Evolutionary conservation across 805 yeast species (phyloP).

Genomic region (Suhomyces pyralidae): DNA sequence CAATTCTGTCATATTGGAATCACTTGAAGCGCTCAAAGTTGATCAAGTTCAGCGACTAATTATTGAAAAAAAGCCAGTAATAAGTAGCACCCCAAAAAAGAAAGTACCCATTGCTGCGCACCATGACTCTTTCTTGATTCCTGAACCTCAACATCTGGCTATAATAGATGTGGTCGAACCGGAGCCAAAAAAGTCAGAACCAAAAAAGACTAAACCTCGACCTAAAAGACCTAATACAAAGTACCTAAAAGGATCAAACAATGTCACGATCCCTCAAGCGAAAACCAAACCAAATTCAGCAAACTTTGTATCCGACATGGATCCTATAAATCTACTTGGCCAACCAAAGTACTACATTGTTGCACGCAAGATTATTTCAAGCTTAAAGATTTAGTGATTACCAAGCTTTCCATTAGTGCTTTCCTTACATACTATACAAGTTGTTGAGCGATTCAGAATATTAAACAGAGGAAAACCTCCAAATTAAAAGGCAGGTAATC

Average conservation of each 20-base stretch:
- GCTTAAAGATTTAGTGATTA: background rate
- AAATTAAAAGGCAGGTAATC: background rate
- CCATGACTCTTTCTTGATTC: background rate
- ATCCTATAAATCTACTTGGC: constrained; percentile 13
- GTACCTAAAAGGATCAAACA: background rate
- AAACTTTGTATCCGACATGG: constrained; percentile 1
- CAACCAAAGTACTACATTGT: background rate
- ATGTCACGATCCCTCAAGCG: background rate
- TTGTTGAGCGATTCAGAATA: background rate
- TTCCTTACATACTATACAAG: constrained; percentile 4
- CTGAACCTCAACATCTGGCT: background rate
- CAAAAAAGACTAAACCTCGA: background rate
- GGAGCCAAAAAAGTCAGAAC: background rate
- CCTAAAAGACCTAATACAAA: background rate
- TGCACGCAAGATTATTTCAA: background rate
- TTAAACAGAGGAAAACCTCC: background rate
- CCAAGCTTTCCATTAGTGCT: background rate
- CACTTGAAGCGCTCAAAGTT: constrained; percentile 3
- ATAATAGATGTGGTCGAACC: background rate
- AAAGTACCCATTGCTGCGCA: background rate
- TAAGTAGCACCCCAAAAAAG: background rate
- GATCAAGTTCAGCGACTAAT: constrained; percentile 5
- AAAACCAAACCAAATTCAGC: background rate
- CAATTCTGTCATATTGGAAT: constrained; percentile 1
- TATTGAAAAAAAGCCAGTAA: constrained; percentile 2